Base-by-base conservation (phyloP, 371 early-diverging fungal species). In the Mortierella sp. region DNA sequence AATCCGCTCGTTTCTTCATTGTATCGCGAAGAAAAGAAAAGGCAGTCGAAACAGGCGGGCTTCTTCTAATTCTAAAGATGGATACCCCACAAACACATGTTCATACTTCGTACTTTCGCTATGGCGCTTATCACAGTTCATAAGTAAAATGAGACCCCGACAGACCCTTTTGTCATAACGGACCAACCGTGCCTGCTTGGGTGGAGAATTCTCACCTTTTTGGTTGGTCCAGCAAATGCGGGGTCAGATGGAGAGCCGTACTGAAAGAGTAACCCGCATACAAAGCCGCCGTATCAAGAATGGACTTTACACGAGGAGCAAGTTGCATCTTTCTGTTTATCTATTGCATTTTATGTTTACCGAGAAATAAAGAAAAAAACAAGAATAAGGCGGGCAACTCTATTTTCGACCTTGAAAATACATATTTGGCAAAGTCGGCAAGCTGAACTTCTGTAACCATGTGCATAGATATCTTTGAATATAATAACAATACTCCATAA, bases 221-320 rank as follows among this genome's bases (percentile, higher is more conserved):
- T 67, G 74, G 74, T 73, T 73, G 74, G 74, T n/a, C 59, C 43
- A 48, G 41, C n/a, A 52, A 65, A 47, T 71, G 72, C 66, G 72
- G 72, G 72, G 72, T 71, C 50, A 65, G 41, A 33, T 36, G 15
- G 52, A 65, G 22, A 53, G 32, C n/a, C 36, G 36, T 6, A 36
- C 7, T 36, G 36, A 36, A 36, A 36, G 36, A 19, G 22, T 15
- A 15, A 43, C 10, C 43, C 43, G 5, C 36, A 3, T 36, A 36
- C 4, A 6, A 36, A 36, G 36, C 36, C 7, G 7, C 36, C 4
- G 7, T 36, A 3, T 36, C 36, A 5, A 36, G 36, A 36, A 36
- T 43, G 10, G 15, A 15, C 22, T 11, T 52, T 1, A 21, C 50
- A 52, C 21, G 52, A 52, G n/a, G 55, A 55, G 5, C 16, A 19